Percentiles rank a stretch among this genome's conserved stretches.
phyloP scores from a whole-genome alignment of 2,329 filamentous ascomycete genomes.

The Microdochium bolleyi region DNA sequence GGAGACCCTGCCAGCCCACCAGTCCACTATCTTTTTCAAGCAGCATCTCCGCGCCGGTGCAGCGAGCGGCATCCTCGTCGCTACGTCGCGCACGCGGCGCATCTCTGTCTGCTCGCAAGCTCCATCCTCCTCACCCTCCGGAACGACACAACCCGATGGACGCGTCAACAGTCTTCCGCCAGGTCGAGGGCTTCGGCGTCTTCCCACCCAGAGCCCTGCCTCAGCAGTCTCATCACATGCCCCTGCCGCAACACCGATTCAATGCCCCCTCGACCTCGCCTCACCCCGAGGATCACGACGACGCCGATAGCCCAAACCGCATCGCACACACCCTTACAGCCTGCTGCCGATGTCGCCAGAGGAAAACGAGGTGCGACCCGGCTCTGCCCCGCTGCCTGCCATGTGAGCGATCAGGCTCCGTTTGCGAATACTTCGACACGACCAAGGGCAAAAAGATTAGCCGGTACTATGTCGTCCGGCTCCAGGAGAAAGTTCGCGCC shows the following conservation, averaged over 20 bases:
- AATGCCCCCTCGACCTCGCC: constrained; percentile 10
- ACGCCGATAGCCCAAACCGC: constrained; percentile 46
- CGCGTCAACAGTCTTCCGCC: constrained; percentile 50
- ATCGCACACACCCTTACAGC: constrained; percentile 75
- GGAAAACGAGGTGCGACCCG: constrained; percentile 94
- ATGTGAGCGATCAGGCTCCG: constrained; percentile 83
- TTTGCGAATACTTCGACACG: constrained; percentile 94
- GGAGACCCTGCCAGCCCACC: too few relatives aligned
- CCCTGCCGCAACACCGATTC: constrained; percentile 16
- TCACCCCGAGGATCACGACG: constrained; percentile 30
- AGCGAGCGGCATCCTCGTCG: neutral
- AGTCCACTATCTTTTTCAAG: neutral
- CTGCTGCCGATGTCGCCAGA: constrained; percentile 75
- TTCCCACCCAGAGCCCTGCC: constrained; percentile 22
- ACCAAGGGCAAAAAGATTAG: constrained; percentile 79
- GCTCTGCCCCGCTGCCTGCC: constrained; percentile 84
- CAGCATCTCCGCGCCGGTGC: neutral
- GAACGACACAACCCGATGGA: constrained; percentile 38
- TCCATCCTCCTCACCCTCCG: neutral
- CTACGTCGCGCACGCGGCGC: neutral
- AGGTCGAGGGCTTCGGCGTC: constrained; percentile 38
- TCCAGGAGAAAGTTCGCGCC: constrained; percentile 77
- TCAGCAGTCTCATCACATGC: constrained; percentile 22
- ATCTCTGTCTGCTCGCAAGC: neutral
- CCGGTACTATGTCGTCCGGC: constrained; percentile 82